Evolutionary conservation across 345 rosid species (phyloP).

Genomic region (Gossypium turneri): DNA sequence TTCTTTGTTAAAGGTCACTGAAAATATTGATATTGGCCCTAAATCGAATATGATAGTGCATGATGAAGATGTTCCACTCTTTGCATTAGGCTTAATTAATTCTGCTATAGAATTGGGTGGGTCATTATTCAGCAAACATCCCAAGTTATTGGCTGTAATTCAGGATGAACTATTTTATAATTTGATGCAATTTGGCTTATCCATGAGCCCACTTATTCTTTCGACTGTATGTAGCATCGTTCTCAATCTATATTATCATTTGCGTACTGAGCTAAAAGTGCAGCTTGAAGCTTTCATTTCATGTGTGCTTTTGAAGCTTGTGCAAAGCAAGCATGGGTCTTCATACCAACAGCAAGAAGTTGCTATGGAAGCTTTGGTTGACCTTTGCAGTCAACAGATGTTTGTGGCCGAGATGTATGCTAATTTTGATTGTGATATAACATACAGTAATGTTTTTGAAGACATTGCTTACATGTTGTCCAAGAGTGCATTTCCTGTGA

Average conservation of each 20-base stretch:
- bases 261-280: conserved; percentile 57
- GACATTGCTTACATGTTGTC: conserved; percentile 56
- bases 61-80: conserved; percentile 83
- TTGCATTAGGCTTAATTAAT: conserved; percentile 69
- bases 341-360: conserved; percentile 80
- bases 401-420: conserved; percentile 67
- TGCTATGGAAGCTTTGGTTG: conserved; percentile 78
- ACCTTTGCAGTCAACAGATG: conserved; percentile 57
- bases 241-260: conserved; percentile 61
- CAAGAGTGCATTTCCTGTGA: conserved; percentile 65
- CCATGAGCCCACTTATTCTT: conserved; percentile 74
- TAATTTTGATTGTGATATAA: conserved; percentile 73
- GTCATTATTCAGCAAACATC: conserved; percentile 45
- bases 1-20: conserved; percentile 56
- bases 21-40: conserved; percentile 41
- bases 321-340: conserved; percentile 61
- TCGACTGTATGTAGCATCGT: conserved; percentile 72
- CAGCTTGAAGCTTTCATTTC: conserved; percentile 74
- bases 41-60: conserved; percentile 58
- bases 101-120: conserved; percentile 65
- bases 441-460: conserved; percentile 62
- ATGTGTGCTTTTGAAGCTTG: conserved; percentile 61
- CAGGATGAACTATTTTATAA: conserved; percentile 64
- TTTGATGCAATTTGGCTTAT: conserved; percentile 73
- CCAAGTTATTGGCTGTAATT: conserved; percentile 49